Evolutionary conservation across 163 green algal species (phyloP), one percentile per base, ranked within the genome.

Genomic region (Volvox carteri): DNA sequence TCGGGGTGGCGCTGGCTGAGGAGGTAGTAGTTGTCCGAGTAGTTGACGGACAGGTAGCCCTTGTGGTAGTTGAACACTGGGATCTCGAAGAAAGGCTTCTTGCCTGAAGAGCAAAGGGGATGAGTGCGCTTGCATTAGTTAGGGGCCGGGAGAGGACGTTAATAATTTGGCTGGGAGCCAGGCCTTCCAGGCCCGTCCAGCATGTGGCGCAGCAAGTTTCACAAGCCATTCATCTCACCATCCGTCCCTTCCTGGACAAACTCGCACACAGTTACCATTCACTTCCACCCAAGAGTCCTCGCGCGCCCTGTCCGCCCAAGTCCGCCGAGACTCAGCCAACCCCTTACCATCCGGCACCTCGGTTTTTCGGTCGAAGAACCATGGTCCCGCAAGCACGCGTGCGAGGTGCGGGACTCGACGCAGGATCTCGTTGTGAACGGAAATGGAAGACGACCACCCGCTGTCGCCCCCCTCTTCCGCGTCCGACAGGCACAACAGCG

Each of bases 301-400:
- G n/a, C n/a, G n/a, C n/a, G n/a, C n/a, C n/a, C n/a, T n/a, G n/a
- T n/a, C n/a, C n/a, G n/a, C n/a, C n/a, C n/a, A n/a, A n/a, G n/a
- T n/a, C n/a, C n/a, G n/a, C n/a, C n/a, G n/a, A n/a, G n/a, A n/a
- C n/a, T n/a, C n/a, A n/a, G n/a, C n/a, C n/a, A n/a, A n/a, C n/a
- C n/a, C 84, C 77, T 73, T 28, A 86, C 78, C 79, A 7, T 50
- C 73, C 0, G 93, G 93, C 18, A 97, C 85, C 93, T 98, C 96
- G 0, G 94, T 93, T 92, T 98, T 98, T 80, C 96, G 94, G 94
- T 98, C 96, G 75, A 96, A 94, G 85, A 90, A 97, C 76, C 90
- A 93, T 19, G 87, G 74, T 19, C 74, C 87, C 25, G 86, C 70
- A 41, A 90, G 85, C 70, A 87, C 37, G 54, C 62, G 62, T 11